A percentile compares a stretch with the other conserved stretches of the same genome.
Evolutionary conservation across 2,329 filamentous ascomycete species (phyloP).

Genomic region (Didymella pinodella): DNA sequence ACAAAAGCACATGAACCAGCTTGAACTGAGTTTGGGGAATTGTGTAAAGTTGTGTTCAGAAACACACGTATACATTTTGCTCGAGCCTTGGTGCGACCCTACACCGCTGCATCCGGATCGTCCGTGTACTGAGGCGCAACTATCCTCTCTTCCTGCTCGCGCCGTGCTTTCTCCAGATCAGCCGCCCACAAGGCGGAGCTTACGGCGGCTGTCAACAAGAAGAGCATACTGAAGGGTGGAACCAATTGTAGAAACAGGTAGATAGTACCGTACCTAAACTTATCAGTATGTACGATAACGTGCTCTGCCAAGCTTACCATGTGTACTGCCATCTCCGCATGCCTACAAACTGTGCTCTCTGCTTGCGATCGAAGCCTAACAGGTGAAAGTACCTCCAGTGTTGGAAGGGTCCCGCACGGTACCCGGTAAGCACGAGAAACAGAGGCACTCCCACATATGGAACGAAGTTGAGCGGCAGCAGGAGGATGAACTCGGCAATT

Average conservation of each 20-base stretch:
- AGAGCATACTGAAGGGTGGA: conserved; percentile 91
- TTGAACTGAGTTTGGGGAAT: neutral
- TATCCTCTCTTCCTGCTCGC: conserved; percentile 35
- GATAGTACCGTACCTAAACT: conserved; percentile 77
- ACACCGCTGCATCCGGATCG: conserved; percentile 37
- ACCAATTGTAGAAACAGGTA: conserved; percentile 87
- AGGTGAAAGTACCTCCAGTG: conserved; percentile 92
- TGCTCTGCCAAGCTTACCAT: conserved; percentile 62
- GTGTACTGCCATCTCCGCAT: conserved; percentile 81
- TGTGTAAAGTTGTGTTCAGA: neutral
- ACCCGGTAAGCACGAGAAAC: conserved; percentile 88
- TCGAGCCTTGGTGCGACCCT: neutral
- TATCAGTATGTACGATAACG: conserved; percentile 19
- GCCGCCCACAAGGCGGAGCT: conserved; percentile 88
- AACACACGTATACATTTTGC: neutral
- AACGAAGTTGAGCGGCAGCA: conserved; percentile 80
- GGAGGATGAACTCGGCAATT: conserved; percentile 78
- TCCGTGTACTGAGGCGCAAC: conserved; percentile 40
- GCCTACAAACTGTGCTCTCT: conserved; percentile 74
- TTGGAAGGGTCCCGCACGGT: conserved; percentile 84
- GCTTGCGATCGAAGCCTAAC: conserved; percentile 74
- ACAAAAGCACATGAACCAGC: neutral
- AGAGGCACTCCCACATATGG: conserved; percentile 82
- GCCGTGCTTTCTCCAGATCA: conserved; percentile 67
- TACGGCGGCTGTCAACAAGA: conserved; percentile 84